These are phyloP conservation scores for Prunus armeniaca DNA, from an alignment of 306 rosid species.

Conservation along the genomic window DNA sequence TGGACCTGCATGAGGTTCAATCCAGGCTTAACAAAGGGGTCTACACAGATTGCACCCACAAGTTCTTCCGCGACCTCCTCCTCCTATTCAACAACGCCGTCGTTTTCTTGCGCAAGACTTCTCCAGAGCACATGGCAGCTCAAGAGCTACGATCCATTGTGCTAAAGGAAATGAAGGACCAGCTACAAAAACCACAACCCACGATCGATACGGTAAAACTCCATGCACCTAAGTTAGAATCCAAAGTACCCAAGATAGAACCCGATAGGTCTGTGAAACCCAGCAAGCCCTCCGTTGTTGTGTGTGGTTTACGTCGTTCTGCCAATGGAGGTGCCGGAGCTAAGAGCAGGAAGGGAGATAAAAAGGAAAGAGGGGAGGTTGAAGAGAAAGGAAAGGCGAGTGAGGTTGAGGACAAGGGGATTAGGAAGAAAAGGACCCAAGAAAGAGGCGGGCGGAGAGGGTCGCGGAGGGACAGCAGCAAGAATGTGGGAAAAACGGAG, in stretches of 20 bases:
- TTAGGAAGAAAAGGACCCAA: conserved; percentile 24
- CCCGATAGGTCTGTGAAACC: conserved; percentile 13
- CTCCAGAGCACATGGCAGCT: conserved; percentile 40
- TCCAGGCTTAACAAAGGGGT: conserved; percentile 37
- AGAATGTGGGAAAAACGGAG: conserved; percentile 9
- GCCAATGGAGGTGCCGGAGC: conserved; percentile 8
- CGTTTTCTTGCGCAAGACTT: conserved; percentile 33
- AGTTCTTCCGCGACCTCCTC: conserved; percentile 51
- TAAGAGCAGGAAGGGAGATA: conserved; percentile 7
- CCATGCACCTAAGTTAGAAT: conserved; percentile 22
- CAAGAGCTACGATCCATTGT: conserved; percentile 34
- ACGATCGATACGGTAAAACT: not conserved
- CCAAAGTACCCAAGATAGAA: conserved; percentile 23
- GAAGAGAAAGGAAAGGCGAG: conserved; percentile 20
- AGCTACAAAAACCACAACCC: conserved; percentile 6
- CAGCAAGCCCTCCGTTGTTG: conserved; percentile 28
- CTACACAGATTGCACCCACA: conserved; percentile 22
- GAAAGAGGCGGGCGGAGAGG: conserved; percentile 29
- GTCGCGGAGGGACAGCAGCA: conserved; percentile 5
- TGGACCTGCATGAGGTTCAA: conserved; percentile 40
- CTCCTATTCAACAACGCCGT: conserved; percentile 44
- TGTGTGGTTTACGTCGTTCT: conserved; percentile 32
- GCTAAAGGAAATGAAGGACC: conserved; percentile 37
- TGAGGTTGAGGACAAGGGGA: conserved; percentile 28
- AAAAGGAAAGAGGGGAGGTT: conserved; percentile 15